These are phyloP conservation scores for Penicillium paneum DNA, from an alignment of 2,329 filamentous ascomycete genomes.

Conservation along the genomic window DNA sequence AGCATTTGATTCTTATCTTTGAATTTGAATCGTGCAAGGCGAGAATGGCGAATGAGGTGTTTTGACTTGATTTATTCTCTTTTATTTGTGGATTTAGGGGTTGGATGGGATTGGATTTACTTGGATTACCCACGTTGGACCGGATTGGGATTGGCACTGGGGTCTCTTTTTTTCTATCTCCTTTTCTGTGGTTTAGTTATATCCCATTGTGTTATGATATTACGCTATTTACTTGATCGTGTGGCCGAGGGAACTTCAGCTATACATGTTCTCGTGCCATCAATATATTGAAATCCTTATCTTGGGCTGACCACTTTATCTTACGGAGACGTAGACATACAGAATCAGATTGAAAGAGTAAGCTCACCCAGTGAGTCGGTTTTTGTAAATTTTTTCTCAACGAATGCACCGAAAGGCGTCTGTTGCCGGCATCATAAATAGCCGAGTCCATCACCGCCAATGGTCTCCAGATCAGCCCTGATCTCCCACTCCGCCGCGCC, in stretches of 20 bases:
- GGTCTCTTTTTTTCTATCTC: neutral
- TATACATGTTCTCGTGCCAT: constrained; percentile 2
- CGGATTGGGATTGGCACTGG: neutral
- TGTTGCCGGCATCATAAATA: constrained; percentile 31
- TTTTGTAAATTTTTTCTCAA: neutral
- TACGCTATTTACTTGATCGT: constrained; percentile 18
- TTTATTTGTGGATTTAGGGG: neutral
- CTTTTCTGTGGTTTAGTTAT: constrained; percentile 19
- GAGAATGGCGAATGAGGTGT: constrained; percentile 14
- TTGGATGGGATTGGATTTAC: neutral
- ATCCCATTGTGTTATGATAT: constrained; percentile 29
- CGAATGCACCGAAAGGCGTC: neutral
- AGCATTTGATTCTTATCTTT: neutral
- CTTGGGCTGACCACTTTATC: neutral
- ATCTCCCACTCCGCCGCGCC: constrained; percentile 67
- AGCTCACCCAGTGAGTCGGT: neutral
- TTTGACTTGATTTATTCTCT: constrained; percentile 3
- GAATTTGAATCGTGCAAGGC: constrained; percentile 9
- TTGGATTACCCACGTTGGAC: neutral
- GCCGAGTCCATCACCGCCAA: constrained; percentile 62
- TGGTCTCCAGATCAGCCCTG: constrained; percentile 64
- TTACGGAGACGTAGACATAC: neutral
- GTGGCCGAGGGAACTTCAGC: neutral
- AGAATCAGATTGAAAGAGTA: neutral
- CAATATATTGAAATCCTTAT: constrained; percentile 10